These are phyloP conservation scores for Cinnamomum micranthum DNA, from an alignment of 164 flowering plant genomes.

Conservation along the genomic window DNA sequence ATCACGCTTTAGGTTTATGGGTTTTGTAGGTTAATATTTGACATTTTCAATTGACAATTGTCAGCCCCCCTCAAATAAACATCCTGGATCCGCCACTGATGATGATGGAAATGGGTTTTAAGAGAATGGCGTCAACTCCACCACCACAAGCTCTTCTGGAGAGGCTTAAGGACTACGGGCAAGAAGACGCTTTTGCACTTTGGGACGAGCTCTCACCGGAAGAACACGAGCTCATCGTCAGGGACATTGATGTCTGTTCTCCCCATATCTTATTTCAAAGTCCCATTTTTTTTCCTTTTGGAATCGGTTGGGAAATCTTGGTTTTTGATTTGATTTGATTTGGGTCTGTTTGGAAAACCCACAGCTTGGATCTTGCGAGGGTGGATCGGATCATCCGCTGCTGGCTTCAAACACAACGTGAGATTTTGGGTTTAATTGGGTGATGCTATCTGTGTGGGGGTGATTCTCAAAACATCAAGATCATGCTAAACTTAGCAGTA, in stretches of 20 bases:
- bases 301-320: neutral
- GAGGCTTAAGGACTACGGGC: constrained; percentile 92
- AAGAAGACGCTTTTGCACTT: constrained; percentile 80
- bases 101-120: constrained; percentile 1
- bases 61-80: too few species aligned
- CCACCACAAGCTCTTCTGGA: constrained; percentile 82
- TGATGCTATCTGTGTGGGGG: too few species aligned
- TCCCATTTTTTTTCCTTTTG: neutral
- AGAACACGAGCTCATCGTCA: constrained; percentile 71
- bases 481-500: too few species aligned
- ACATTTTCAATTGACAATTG: too few species aligned
- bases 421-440: neutral
- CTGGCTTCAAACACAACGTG: constrained; percentile 81
- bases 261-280: constrained; percentile 1
- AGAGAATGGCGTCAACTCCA: neutral
- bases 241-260: constrained; percentile 64
- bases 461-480: too few species aligned
- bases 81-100: too few species aligned
- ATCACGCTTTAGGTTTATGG: too few species aligned
- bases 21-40: too few species aligned
- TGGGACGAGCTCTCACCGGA: constrained; percentile 93
- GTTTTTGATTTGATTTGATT: neutral
- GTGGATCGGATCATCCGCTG: constrained; percentile 89
- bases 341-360: constrained; percentile 7
- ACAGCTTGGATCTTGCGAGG: constrained; percentile 81